Percentiles rank a stretch among this genome's conserved stretches.
phyloP scores from a whole-genome alignment of 2,329 filamentous ascomycete genomes.

The Sporothrix variecibatus region DNA sequence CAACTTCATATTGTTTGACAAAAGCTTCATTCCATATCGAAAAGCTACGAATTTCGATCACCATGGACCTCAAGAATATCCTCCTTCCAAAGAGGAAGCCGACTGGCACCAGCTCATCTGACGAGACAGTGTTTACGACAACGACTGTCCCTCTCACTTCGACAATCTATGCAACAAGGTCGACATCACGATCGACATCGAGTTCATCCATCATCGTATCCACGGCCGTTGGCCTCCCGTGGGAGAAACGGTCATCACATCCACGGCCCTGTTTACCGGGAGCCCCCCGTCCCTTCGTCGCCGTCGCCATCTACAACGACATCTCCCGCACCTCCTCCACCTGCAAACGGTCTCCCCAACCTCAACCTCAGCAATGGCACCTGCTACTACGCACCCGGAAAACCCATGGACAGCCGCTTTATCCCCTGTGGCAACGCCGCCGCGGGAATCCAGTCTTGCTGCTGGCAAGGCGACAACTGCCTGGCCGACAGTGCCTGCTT shows the following conservation, averaged over 20 bases:
- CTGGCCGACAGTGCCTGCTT: conserved; percentile 30
- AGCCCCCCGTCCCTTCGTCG: background rate
- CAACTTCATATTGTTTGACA: too few species aligned
- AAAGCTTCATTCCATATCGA: too few species aligned
- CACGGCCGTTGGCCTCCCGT: too few species aligned
- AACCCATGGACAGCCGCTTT: conserved; percentile 26
- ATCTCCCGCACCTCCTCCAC: background rate
- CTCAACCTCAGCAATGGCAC: conserved; percentile 31
- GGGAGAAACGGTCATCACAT: too few species aligned
- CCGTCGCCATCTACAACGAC: background rate
- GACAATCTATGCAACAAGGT: too few species aligned
- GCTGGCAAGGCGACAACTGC: conserved; percentile 32
- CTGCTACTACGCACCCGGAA: conserved; percentile 27
- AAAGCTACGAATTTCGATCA: background rate
- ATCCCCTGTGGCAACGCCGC: conserved; percentile 33
- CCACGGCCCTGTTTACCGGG: background rate
- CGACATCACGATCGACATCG: too few species aligned
- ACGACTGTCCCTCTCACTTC: too few species aligned
- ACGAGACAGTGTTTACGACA: too few species aligned
- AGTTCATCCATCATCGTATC: background rate
- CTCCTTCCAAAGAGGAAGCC: too few species aligned
- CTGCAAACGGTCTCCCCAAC: background rate
- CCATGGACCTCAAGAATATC: background rate
- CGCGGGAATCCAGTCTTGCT: conserved; percentile 27
- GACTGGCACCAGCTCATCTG: too few species aligned